Percentiles rank a stretch among this genome's conserved stretches.
phyloP scores from a whole-genome alignment of 2,329 filamentous ascomycete species.

The Ceratocystis ficicola region DNA sequence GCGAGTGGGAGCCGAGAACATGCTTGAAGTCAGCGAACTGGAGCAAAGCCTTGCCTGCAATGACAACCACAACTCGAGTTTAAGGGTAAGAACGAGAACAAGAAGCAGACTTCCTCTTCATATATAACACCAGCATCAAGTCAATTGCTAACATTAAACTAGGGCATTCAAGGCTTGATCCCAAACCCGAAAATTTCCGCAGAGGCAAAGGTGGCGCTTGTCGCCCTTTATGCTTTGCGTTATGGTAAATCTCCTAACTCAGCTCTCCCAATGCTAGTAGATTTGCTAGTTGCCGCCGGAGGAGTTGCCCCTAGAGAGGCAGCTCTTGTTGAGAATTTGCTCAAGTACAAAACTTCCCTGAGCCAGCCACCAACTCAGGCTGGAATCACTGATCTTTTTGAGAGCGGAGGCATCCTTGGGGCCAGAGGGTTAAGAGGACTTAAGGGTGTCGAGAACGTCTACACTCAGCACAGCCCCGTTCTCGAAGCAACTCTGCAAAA shows the following conservation, averaged over 20 bases:
- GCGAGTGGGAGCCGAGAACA: constrained; percentile 68
- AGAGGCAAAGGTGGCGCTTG: constrained; percentile 77
- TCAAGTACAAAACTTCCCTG: constrained; percentile 76
- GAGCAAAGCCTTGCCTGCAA: constrained; percentile 96
- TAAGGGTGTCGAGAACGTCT: constrained; percentile 96
- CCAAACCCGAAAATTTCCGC: constrained; percentile 63
- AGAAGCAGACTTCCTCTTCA: neutral
- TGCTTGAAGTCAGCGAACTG: constrained; percentile 93
- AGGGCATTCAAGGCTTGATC: constrained; percentile 78
- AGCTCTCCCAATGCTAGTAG: constrained; percentile 69
- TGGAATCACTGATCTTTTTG: constrained; percentile 83
- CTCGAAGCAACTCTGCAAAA: constrained; percentile 82
- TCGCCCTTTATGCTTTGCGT: constrained; percentile 86
- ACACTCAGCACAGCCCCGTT: constrained; percentile 89
- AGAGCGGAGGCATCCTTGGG: constrained; percentile 60
- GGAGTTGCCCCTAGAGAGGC: constrained; percentile 63
- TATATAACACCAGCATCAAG: neutral
- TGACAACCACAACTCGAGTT: constrained; percentile 79
- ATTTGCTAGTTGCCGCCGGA: constrained; percentile 75
- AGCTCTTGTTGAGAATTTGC: constrained; percentile 66
- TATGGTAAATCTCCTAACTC: constrained; percentile 81
- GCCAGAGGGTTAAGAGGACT: constrained; percentile 90
- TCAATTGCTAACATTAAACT: constrained; percentile 6
- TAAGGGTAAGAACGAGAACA: constrained; percentile 51
- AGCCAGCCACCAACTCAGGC: constrained; percentile 63